Evolutionary conservation across 768 basidiomycete genomes (phyloP), one percentile per base, ranked within the genome.

Genomic region (Kwoniella newhampshirensis): DNA sequence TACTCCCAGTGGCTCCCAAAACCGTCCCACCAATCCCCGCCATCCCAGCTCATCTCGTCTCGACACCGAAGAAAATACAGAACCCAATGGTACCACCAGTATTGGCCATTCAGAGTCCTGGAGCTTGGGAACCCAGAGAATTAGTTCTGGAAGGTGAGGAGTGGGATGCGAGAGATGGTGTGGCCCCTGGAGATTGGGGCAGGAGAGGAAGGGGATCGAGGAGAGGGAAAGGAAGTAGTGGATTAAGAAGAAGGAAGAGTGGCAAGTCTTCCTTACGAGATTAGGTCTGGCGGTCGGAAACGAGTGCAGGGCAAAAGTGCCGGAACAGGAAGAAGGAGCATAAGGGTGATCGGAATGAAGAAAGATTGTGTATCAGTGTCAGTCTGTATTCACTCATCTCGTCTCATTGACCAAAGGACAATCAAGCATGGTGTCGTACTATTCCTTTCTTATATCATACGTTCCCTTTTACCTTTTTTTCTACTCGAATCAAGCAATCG

Each of bases 71-170:
- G 28, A 59, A 48, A 32, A 43, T 47, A 18, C 41, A 42, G 30
- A 30, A 41, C 23, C 32, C 45, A 27, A 3, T 44, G 27, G 15
- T 23, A 26, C 59, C 70, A 6, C 74, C 74, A 1, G 55, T 72
- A 5, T 52, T 76, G 54, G 73, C 70, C 0, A 73, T 76, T 32
- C 63, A 63, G 20, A 64, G 62, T 49, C 75, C 75, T n/a, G 73
- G 73, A 3, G 68, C 75, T 3, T 72, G 62, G 51, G 71, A 70
- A 37, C 70, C 72, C 0, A 53, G 67, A 23, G 67, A 71, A 41
- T 53, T 76, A 32, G 64, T 74, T 0, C 43, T 76, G 40, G 75
- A 76, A 37, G 75, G 75, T 8, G 72, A 73, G 56, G 75, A 76
- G 52, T 76, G 71, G 71, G 75, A 76, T 54, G 66, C 68, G 26